phyloP scores from a whole-genome alignment of 192 early-diverging fungal genomes.

The Podochytrium sp. region DNA sequence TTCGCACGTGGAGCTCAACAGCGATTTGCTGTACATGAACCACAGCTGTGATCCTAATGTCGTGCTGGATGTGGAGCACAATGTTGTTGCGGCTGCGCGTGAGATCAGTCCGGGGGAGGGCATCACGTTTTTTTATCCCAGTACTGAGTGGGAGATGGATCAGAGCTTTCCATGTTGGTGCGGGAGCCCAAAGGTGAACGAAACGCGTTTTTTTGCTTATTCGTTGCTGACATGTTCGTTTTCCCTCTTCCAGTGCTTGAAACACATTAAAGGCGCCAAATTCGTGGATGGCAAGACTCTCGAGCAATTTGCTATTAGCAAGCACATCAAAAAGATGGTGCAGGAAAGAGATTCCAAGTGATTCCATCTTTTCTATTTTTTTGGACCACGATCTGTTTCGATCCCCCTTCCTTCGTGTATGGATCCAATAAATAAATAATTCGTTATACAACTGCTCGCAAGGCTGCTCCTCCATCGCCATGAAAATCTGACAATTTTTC shows the following conservation, averaged over 20 bases:
- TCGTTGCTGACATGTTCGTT: not conserved
- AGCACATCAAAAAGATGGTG: conserved; percentile 23
- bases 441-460: not conserved
- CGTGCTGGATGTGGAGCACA: conserved; percentile 29
- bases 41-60: conserved; percentile 41
- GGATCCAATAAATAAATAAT: too few relatives aligned
- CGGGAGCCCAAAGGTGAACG: conserved; percentile 32
- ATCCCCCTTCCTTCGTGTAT: not conserved
- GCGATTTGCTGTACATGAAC: conserved; percentile 40
- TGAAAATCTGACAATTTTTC: too few relatives aligned
- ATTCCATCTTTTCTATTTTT: not conserved
- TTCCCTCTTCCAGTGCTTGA: conserved; percentile 20
- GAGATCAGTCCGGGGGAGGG: conserved; percentile 42
- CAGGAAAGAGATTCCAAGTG: not conserved
- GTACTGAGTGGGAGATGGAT: conserved; percentile 54
- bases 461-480: too few relatives aligned
- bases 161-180: conserved; percentile 58
- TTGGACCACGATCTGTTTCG: not conserved
- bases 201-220: not conserved
- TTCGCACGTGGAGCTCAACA: conserved; percentile 36
- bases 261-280: conserved; percentile 32
- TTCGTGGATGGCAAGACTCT: not conserved
- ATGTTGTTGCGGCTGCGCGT: conserved; percentile 26
- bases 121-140: conserved; percentile 54
- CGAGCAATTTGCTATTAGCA: conserved; percentile 24